Conservation (phyloP, 2,329 filamentous ascomycete genomes). For the Blumeria hordei region DNA sequence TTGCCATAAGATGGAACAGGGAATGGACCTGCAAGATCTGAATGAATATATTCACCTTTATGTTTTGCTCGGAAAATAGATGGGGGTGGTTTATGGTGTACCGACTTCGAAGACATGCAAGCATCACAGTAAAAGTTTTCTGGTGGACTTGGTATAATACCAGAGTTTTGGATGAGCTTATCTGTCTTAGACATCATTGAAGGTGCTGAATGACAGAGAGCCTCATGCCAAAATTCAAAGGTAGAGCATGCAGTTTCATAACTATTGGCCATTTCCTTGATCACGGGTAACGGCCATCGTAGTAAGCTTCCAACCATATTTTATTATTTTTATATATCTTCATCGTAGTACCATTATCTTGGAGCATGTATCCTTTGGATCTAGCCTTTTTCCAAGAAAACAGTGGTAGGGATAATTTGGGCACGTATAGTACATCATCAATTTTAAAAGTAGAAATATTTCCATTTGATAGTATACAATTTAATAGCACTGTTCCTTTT, state of each 20-base stretch:
- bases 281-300: background rate
- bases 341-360: background rate
- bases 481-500: background rate
- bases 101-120: background rate
- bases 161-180: background rate
- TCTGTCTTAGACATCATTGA: background rate
- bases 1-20: background rate
- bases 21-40: background rate
- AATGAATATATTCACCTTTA: background rate
- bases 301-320: background rate
- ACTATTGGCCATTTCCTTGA: background rate
- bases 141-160: background rate
- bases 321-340: background rate
- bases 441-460: background rate
- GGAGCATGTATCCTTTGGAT: background rate
- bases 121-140: slow-evolving; percentile 1
- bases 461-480: background rate
- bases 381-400: background rate
- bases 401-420: background rate
- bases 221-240: background rate
- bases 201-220: background rate
- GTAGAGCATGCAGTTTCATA: background rate
- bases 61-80: background rate
- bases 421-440: background rate
- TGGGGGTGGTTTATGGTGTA: background rate